Percentiles rank a stretch among this genome's conserved stretches.
These are phyloP conservation scores for Phytophthora citrophthora DNA, from an alignment of 352 stramenopile species.

Conservation along the genomic window DNA sequence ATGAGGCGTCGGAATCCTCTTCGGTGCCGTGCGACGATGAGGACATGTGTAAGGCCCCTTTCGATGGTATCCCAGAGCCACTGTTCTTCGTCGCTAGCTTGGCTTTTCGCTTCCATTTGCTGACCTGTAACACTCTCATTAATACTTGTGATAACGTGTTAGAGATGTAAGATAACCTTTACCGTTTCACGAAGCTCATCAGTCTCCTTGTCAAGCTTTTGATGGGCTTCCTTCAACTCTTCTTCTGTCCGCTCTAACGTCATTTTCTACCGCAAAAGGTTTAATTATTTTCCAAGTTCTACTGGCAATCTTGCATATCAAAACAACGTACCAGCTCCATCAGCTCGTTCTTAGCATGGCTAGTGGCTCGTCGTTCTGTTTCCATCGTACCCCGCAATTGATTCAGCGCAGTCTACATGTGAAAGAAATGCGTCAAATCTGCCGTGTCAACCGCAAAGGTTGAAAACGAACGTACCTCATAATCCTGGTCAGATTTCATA, in stretches of 20 bases:
- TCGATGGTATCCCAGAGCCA: slow-evolving; percentile 7
- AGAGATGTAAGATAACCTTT: neutral
- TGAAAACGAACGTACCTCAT: slow-evolving; percentile 39
- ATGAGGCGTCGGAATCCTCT: slow-evolving; percentile 67
- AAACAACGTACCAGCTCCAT: slow-evolving; percentile 39
- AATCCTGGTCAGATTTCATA: slow-evolving; percentile 60
- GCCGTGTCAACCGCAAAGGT: neutral
- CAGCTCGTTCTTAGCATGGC: slow-evolving; percentile 45
- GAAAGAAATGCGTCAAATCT: neutral
- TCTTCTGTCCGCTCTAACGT: slow-evolving; percentile 47
- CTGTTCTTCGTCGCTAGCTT: slow-evolving; percentile 57
- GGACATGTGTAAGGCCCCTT: slow-evolving; percentile 45
- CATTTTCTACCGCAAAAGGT: slow-evolving; percentile 36
- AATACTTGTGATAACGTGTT: neutral
- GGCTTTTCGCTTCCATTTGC: slow-evolving; percentile 78
- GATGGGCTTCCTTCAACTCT: slow-evolving; percentile 61
- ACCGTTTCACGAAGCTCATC: slow-evolving; percentile 66
- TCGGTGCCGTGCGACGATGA: slow-evolving; percentile 65
- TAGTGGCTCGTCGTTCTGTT: slow-evolving; percentile 40
- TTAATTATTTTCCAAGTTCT: neutral
- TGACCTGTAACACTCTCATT: slow-evolving; percentile 10
- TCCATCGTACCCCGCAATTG: slow-evolving; percentile 50
- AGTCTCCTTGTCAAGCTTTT: slow-evolving; percentile 72
- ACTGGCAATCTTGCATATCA: neutral
- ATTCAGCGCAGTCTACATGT: slow-evolving; percentile 36